A percentile compares a stretch with the other conserved stretches of the same genome.
Evolutionary conservation across 176 grass and related monocot species (phyloP).

Genomic region (Areca catechu): DNA sequence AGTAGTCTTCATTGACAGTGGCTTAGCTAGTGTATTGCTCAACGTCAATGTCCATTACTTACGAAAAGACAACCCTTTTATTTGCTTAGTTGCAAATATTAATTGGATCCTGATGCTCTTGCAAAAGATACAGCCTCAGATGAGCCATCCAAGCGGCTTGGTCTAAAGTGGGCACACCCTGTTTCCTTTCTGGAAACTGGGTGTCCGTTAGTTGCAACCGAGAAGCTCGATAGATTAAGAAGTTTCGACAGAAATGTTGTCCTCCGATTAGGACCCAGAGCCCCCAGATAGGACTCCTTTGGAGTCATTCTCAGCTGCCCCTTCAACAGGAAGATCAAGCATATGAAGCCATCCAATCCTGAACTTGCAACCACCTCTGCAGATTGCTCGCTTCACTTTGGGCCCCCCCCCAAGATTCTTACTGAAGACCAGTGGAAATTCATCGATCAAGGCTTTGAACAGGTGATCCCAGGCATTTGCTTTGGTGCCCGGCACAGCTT

Average conservation of each 20-base stretch:
- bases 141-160: slow-evolving; percentile 31
- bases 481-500: slow-evolving; percentile 59
- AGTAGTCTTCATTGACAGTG: no score
- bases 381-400: slow-evolving; percentile 61
- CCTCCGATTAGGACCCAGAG: slow-evolving; percentile 51
- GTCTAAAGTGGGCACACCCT: slow-evolving; percentile 77
- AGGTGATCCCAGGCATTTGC: slow-evolving; percentile 53
- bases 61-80: no score
- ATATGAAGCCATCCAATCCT: slow-evolving; percentile 43
- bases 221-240: slow-evolving; percentile 57
- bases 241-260: slow-evolving; percentile 70
- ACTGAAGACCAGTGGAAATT: slow-evolving; percentile 23
- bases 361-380: slow-evolving; percentile 36
- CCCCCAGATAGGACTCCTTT: slow-evolving; percentile 45
- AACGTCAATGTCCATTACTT: no score
- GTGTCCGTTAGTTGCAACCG: slow-evolving; percentile 65
- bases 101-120: slow-evolving; percentile 27
- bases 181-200: slow-evolving; percentile 69
- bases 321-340: slow-evolving; percentile 67
- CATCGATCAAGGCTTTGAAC: slow-evolving; percentile 44
- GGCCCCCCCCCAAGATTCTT: slow-evolving; percentile 76
- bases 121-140: slow-evolving; percentile 11
- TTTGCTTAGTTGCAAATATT: slow-evolving; percentile 34
- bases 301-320: slow-evolving; percentile 79
- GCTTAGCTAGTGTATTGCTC: no score